Evolutionary conservation across 2,329 filamentous ascomycete genomes (phyloP).

Genomic region (Fonsecaea multimorphosa): DNA sequence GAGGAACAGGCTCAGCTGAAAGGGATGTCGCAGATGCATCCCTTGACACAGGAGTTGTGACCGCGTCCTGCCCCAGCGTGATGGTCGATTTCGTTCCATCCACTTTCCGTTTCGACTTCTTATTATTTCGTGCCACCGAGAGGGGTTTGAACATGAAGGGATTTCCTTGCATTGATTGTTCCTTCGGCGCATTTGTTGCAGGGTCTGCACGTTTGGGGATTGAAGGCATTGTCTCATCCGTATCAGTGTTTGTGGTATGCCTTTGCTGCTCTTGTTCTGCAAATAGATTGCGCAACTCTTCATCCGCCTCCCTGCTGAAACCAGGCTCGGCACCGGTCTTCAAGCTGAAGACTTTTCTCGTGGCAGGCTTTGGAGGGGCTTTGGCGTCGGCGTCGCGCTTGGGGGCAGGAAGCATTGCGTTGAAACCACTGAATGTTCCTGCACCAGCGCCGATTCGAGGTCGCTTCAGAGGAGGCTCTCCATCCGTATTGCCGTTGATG

Average conservation of each 20-base stretch:
- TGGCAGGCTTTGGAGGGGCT: conserved; percentile 44
- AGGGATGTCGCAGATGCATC: neutral
- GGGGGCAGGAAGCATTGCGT: conserved; percentile 82
- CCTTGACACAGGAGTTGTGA: neutral
- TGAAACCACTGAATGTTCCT: conserved; percentile 78
- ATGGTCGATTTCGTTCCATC: conserved; percentile 13
- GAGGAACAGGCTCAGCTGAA: conserved; percentile 33
- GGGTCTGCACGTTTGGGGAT: conserved; percentile 48
- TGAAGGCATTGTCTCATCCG: conserved; percentile 29
- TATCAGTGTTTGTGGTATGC: conserved; percentile 16
- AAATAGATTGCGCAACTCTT: conserved; percentile 45
- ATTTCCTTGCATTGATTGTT: conserved; percentile 69
- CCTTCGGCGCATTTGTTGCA: conserved; percentile 58
- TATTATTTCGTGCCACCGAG: conserved; percentile 77
- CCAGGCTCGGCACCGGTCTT: conserved; percentile 85
- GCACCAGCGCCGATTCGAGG: conserved; percentile 65
- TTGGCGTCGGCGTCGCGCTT: conserved; percentile 59
- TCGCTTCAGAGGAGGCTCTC: conserved; percentile 72
- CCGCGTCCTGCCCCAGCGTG: neutral
- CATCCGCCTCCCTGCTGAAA: conserved; percentile 70
- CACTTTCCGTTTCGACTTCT: conserved; percentile 70
- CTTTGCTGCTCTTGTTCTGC: conserved; percentile 45
- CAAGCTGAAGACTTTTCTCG: conserved; percentile 69
- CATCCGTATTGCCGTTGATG: conserved; percentile 49
- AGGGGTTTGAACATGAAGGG: conserved; percentile 87